Base-by-base conservation (phyloP, 257 asterid genomes). In the Nicotiana paniculata region DNA sequence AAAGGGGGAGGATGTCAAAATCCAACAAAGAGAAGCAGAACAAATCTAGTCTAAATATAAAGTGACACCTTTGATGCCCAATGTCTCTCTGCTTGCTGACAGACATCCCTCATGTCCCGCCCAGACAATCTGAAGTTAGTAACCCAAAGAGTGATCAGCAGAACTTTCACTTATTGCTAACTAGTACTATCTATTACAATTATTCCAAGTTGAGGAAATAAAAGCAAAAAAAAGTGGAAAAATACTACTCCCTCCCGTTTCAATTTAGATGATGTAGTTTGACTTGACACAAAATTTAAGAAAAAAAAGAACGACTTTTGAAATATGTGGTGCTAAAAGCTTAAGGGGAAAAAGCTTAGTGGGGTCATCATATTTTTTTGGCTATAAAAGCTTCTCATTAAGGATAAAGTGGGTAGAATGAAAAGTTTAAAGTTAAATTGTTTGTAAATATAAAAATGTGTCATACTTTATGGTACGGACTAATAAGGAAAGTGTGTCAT, bases 41-140 rank as follows among this genome's bases (percentile, higher is more conserved):
- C 15, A 3, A 58, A 67, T 43, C 16, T 59, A 55, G 72, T 77
- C 48, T 69, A 30, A 76, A 33, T 17, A 13, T 46, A 30, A 69
- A 67, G 81, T 26, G 48, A 54, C 89, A 96, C 99, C 99, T 94
- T 96, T 55, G 99, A 96, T 69, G 98, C 99, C 98, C 99, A 96
- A 54, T 81, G 93, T 88, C 99, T 88, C 91, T 96, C 98, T 2
- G 99, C 97, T 87, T 96, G 99, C 83, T 94, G 99, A 86, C 99
- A 96, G 53, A 94, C 96, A 79, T 94, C 97, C 84, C 95, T 92
- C 77, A 94, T 94, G 87, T 94, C 98, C 54, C 98, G 93, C 59
- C 97, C 99, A 1, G 97, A 95, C 97, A 95, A 91, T 48, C 99
- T 94, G 95, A 80, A 82, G 51, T 30, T 33, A 75, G 80, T 28